Base-by-base conservation (phyloP, 805 yeast genomes). In the Zygoascus tannicola region DNA sequence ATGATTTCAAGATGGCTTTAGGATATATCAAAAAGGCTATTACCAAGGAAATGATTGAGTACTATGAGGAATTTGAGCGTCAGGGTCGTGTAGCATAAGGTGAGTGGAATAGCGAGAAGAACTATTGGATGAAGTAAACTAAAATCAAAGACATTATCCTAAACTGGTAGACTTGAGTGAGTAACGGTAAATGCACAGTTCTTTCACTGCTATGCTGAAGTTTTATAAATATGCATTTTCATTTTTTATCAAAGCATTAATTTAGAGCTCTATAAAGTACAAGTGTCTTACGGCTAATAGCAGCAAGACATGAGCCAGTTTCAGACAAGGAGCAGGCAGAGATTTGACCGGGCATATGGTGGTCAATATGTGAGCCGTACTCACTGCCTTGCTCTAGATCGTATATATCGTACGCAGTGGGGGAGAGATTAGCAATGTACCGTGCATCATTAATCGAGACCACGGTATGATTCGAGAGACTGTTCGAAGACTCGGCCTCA, bases 11-110 rank as follows among this genome's bases (percentile, higher is more conserved):
- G 22, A 70, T 68, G 43, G 97, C 95, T 0, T 55, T 90, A 43
- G 54, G 57, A 22, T 81, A 79, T 1, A 73, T 88, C 16, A 74
- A 87, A 7, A 74, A 73, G 55, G 92, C 90, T 22, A 92, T 92
- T 37, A 87, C 95, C 0, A 68, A 69, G 8, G 95, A 85, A 19
- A 86, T 90, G 96, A 57, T 88, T 26, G 74, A 71, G 2, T 88
- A 85, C 51, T 90, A 83, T 58, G 66, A 44, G 26, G 48, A 35
- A 18, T 51, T 51, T 43, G 44, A 42, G 5, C 19, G 40, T n/a
- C 3, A 5, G 4, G 48, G 46, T 12, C 30, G 30, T 26, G 30
- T 26, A 26, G 30, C 30, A 8, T 26, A 26, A 26, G 7, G n/a
- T n/a, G n/a, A n/a, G n/a, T n/a, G n/a, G n/a, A n/a, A n/a, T n/a